phyloP scores from a whole-genome alignment of 1,139 yeast species.

The Magnusiomyces magnusii region DNA sequence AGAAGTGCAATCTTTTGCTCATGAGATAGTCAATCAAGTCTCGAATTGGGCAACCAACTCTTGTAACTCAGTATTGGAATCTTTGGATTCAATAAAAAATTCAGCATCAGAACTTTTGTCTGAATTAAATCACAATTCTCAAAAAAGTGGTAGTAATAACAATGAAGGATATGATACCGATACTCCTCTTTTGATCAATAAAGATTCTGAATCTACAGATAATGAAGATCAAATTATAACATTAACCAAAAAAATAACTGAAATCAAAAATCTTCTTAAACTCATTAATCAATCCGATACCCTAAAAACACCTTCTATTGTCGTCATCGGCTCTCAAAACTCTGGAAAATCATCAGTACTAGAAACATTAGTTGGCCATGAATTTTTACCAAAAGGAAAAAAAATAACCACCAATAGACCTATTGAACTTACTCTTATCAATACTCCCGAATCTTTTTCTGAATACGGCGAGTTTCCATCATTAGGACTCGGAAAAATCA shows the following conservation, averaged over 20 bases:
- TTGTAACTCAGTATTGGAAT: constrained; percentile 23
- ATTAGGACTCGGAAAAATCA: constrained; percentile 66
- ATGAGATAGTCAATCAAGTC: constrained; percentile 53
- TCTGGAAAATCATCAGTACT: constrained; percentile 94
- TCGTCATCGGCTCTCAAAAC: constrained; percentile 95
- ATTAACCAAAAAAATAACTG: constrained; percentile 92
- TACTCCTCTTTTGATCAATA: constrained; percentile 32
- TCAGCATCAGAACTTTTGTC: constrained; percentile 11
- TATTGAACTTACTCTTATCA: constrained; percentile 82
- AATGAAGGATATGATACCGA: constrained; percentile 27
- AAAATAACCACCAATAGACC: constrained; percentile 97
- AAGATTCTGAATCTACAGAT: constrained; percentile 28
- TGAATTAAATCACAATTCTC: constrained; percentile 1
- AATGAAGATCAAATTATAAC: constrained; percentile 54
- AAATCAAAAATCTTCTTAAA: constrained; percentile 71
- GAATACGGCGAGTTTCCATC: constrained; percentile 95
- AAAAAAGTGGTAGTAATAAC: constrained; percentile 1
- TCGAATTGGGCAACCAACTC: constrained; percentile 48
- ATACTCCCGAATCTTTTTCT: constrained; percentile 74
- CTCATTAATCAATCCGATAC: constrained; percentile 72
- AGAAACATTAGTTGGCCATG: constrained; percentile 91
- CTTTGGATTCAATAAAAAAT: constrained; percentile 17
- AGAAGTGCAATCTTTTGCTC: constrained; percentile 68
- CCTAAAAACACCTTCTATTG: constrained; percentile 84
- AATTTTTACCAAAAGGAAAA: constrained; percentile 86